Percentiles rank a stretch among this genome's conserved stretches.
phyloP scores from a whole-genome alignment of 2,329 filamentous ascomycete genomes.

The Penicillium sp. region DNA sequence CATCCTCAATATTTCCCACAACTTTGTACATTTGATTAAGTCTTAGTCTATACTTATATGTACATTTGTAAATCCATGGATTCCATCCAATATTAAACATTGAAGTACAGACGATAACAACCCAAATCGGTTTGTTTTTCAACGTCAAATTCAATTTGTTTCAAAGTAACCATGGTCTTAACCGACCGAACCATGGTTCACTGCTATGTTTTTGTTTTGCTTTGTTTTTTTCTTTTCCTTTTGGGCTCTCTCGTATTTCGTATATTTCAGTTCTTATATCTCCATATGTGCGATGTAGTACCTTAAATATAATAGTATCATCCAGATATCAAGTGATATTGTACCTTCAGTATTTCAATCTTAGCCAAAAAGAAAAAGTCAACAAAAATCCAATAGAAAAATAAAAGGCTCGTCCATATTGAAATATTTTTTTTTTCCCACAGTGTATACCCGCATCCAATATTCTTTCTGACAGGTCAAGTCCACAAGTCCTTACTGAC shows the following conservation, averaged over 20 bases:
- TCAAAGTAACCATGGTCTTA: not conserved
- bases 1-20: not conserved
- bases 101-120: not conserved
- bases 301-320: not conserved
- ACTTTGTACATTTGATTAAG: not conserved
- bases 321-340: not conserved
- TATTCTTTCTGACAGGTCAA: slow-evolving; percentile 10
- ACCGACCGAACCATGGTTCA: not conserved
- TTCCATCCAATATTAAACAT: no score
- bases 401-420: slow-evolving; percentile 6
- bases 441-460: not conserved
- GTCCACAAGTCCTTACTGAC: not conserved
- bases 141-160: not conserved
- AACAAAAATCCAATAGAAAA: no score
- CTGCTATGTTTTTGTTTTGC: not conserved
- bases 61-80: no score
- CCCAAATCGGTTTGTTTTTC: not conserved
- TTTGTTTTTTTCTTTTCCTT: not conserved
- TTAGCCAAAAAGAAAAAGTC: no score
- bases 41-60: not conserved
- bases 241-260: no score
- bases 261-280: no score
- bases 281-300: not conserved
- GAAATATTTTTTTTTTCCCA: slow-evolving; percentile 5
- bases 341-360: no score